These are phyloP conservation scores for Trypanosomatidae sp. DNA, from an alignment of 208 protist species.

Conservation along the genomic window DNA sequence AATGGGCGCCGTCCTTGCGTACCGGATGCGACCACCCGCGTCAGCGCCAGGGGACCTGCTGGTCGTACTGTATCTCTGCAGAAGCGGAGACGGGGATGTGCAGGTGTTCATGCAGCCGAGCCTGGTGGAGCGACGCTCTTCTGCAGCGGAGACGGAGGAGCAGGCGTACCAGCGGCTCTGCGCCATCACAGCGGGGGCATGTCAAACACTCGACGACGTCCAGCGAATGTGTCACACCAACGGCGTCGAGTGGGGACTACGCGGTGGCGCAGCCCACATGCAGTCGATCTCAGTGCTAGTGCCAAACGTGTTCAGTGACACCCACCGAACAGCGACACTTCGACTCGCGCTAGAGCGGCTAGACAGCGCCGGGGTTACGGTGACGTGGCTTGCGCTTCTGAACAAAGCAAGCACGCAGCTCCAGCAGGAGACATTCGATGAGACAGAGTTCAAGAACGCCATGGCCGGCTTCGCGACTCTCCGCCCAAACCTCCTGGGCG, in stretches of 20 bases:
- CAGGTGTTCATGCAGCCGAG: conserved; percentile 38
- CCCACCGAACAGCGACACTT: conserved; percentile 33
- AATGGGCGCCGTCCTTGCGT: conserved; percentile 40
- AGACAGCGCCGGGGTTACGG: conserved; percentile 19
- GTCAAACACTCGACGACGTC: conserved; percentile 31
- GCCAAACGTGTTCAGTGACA: conserved; percentile 36
- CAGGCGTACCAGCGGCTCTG: conserved; percentile 34
- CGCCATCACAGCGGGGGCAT: conserved; percentile 34
- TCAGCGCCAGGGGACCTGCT: conserved; percentile 35
- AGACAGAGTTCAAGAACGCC: conserved; percentile 32
- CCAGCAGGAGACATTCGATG: conserved; percentile 51
- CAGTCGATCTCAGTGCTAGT: conserved; percentile 21
- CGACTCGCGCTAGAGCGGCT: conserved; percentile 32
- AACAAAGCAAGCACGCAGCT: conserved; percentile 30
- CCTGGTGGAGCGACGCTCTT: conserved; percentile 26
- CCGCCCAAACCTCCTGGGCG: not conserved
- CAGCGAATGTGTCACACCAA: conserved; percentile 20
- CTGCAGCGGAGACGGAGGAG: conserved; percentile 18
- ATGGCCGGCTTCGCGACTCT: conserved; percentile 9
- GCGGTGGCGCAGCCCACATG: not conserved
- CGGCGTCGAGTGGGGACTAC: conserved; percentile 12
- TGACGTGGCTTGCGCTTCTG: conserved; percentile 42
- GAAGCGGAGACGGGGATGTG: conserved; percentile 22
- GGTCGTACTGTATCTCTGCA: conserved; percentile 43
- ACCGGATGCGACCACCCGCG: conserved; percentile 19